These are phyloP conservation scores for Termitomyces sp. DNA, from an alignment of 768 basidiomycete species.

Conservation along the genomic window DNA sequence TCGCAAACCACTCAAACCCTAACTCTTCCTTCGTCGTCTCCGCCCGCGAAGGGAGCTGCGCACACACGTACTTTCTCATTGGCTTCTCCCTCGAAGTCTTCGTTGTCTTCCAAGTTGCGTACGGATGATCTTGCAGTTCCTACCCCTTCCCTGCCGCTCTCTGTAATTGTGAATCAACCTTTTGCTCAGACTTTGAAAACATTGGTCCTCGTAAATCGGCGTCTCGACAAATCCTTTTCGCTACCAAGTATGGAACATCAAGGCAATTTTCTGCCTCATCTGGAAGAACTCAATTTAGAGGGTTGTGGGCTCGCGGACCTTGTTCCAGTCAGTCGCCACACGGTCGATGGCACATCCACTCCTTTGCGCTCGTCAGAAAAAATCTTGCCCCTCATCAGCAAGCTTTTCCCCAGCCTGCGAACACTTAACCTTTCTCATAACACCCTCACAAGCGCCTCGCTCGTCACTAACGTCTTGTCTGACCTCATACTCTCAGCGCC, in stretches of 20 bases:
- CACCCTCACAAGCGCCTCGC: constrained; percentile 44
- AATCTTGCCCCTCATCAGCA: constrained; percentile 52
- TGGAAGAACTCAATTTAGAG: constrained; percentile 73
- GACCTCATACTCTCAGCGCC: constrained; percentile 45
- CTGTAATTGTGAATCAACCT: constrained; percentile 49
- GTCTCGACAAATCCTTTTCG: constrained; percentile 58
- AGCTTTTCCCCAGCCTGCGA: constrained; percentile 64
- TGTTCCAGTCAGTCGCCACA: constrained; percentile 40
- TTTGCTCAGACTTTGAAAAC: constrained; percentile 54
- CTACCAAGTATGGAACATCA: constrained; percentile 37
- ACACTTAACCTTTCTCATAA: constrained; percentile 79
- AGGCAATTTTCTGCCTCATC: constrained; percentile 45
- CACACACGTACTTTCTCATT: constrained; percentile 64
- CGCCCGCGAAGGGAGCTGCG: constrained; percentile 39
- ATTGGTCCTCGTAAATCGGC: constrained; percentile 58
- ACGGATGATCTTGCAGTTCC: constrained; percentile 50
- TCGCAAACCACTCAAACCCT: constrained; percentile 48
- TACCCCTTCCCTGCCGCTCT: constrained; percentile 62
- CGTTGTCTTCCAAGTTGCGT: constrained; percentile 12
- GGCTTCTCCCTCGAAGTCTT: constrained; percentile 25
- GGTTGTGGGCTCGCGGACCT: constrained; percentile 64
- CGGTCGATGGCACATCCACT: constrained; percentile 25
- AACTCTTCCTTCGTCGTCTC: constrained; percentile 55
- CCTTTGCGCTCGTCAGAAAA: constrained; percentile 44
- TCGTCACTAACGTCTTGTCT: constrained; percentile 43